Evolutionary conservation across 495 filamentous ascomycete genomes (phyloP), one percentile per base, ranked within the genome.

Genomic region (Cairneyella variabilis): DNA sequence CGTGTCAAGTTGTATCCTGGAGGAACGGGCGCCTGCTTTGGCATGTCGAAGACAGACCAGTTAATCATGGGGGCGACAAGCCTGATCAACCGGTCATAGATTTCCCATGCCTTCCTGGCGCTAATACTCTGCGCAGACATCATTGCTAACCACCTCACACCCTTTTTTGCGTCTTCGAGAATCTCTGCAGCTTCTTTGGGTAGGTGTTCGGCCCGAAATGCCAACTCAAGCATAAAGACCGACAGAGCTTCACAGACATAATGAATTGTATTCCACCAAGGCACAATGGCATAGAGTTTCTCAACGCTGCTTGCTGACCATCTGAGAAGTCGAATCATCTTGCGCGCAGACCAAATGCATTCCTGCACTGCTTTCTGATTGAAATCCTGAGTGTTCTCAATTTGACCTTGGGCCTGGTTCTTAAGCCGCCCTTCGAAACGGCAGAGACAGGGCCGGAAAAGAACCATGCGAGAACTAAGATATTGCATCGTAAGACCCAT

Each of bases 221-320:
- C 66, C 37, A 83, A 72, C 48, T 86, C 83, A 9, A 83, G 64
- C 30, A 85, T 70, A 3, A 87, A 68, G 1, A 86, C 71, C 0
- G 74, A 75, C 0, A 76, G 70, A 14, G 83, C 77, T 64, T 84
- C 80, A 69, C 82, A 83, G 14, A 86, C 62, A 39, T 81, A 80
- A 62, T 86, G 83, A 0, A 85, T 62, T 5, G 77, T 70, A 48
- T 72, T 78, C 83, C 83, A 87, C 81, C 83, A 87, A 18, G 80
- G 78, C 2, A 72, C 70, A 20, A 73, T 70, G 14, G 68, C 67
- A 57, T 82, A 76, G 2, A 85, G 63, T 25, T 37, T 44, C 1
- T 48, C 48, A 18, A 56, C 55, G 12, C 61, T 62, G 12, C 70
- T 67, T 11, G 66, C 62, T 11, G 63, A 58, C 41, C 76, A 68